These are phyloP conservation scores for Moricandia arvensis DNA, from an alignment of 345 rosid species.

Conservation along the genomic window DNA sequence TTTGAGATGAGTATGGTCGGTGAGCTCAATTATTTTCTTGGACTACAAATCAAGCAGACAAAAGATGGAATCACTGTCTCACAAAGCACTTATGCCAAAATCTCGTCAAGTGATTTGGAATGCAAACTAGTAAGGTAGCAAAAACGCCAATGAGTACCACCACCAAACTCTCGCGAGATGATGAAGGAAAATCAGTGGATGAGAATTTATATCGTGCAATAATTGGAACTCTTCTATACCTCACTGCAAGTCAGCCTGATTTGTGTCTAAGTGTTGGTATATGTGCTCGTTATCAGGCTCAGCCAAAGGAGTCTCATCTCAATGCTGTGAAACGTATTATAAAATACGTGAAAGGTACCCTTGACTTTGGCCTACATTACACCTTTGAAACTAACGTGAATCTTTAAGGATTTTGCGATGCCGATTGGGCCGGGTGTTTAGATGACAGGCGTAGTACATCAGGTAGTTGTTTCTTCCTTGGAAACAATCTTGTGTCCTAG, in stretches of 20 bases:
- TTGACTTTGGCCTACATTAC: not conserved
- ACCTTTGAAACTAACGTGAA: not conserved
- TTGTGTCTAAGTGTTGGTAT: not conserved
- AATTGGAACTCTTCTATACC: not conserved
- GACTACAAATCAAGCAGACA: not conserved
- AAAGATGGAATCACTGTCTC: not conserved
- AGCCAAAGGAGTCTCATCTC: not conserved
- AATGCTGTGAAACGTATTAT: not conserved
- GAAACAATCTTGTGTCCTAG: not conserved
- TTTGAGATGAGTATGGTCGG: not conserved
- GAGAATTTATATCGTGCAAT: not conserved
- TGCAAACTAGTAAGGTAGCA: not conserved
- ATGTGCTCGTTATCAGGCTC: not conserved
- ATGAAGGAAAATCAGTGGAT: not conserved
- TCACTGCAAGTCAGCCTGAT: not conserved
- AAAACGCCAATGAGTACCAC: not conserved
- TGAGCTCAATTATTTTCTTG: not conserved
- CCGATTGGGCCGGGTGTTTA: not conserved
- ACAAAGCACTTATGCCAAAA: not conserved
- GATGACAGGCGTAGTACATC: not conserved
- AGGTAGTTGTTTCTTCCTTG: not conserved
- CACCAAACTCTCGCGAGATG: not conserved
- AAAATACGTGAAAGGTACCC: not conserved
- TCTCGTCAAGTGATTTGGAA: not conserved
- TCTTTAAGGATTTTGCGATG: not conserved